A percentile compares a stretch with the other conserved stretches of the same genome.
Evolutionary conservation across 2,329 filamentous ascomycete species (phyloP).

Genomic region (Sclerotinia subarctica): DNA sequence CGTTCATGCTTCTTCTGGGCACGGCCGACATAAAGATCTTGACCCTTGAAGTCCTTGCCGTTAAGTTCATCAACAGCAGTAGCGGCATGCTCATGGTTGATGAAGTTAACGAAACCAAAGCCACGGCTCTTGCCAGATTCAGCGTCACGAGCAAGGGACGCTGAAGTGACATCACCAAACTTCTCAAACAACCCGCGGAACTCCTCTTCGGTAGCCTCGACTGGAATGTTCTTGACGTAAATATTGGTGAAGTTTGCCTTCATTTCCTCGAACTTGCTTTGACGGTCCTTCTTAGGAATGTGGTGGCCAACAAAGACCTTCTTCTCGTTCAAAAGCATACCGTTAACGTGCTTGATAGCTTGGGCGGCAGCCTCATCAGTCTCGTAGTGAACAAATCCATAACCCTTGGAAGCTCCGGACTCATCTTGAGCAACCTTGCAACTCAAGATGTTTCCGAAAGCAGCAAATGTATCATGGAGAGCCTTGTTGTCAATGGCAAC

Average conservation of each 20-base stretch:
- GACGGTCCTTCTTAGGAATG: conserved; percentile 99
- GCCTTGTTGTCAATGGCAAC: conserved; percentile 99
- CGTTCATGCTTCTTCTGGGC: conserved; percentile 99
- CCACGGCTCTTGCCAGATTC: conserved; percentile 88
- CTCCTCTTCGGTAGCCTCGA: conserved; percentile 84
- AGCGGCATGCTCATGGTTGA: conserved; percentile 81
- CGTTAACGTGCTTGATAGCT: conserved; percentile 99
- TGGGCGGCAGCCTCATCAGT: conserved; percentile 94
- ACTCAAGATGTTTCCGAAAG: conserved; percentile 97
- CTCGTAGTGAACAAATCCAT: conserved; percentile 99
- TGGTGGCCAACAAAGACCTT: conserved; percentile 99
- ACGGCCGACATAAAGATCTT: conserved; percentile 96
- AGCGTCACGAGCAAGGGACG: conserved; percentile 82
- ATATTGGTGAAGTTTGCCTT: conserved; percentile 99
- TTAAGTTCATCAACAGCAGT: conserved; percentile 90
- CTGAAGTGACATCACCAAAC: conserved; percentile 92
- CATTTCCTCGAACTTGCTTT: conserved; percentile 99
- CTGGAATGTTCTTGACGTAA: conserved; percentile 96
- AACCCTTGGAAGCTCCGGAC: conserved; percentile 94
- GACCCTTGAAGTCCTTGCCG: conserved; percentile 84
- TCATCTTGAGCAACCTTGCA: conserved; percentile 99
- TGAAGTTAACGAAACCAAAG: conserved; percentile 95
- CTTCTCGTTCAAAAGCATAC: conserved; percentile 99
- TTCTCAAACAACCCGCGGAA: conserved; percentile 92
- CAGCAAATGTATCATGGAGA: conserved; percentile 97